Evolutionary conservation across 176 grass and related monocot genomes (phyloP).

Genomic region (Bothriochloa decipiens): DNA sequence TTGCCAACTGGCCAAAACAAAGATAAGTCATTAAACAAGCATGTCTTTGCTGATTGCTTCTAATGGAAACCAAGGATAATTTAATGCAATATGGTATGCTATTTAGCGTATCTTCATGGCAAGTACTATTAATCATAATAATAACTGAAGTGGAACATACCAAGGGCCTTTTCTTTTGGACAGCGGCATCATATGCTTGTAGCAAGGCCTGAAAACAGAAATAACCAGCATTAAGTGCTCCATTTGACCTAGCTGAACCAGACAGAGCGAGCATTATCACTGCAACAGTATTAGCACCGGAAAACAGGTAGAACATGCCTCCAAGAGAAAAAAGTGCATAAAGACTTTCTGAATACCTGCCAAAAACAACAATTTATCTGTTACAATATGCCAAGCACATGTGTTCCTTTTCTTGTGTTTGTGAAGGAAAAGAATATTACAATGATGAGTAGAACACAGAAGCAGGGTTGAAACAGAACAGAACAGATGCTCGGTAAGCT

Average conservation of each 20-base stretch:
- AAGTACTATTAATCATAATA: conserved; percentile 14
- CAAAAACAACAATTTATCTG: conserved; percentile 37
- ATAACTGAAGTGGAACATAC: conserved; percentile 49
- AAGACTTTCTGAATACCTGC: conserved; percentile 87
- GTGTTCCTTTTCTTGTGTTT: conserved; percentile 17
- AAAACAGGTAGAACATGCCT: conserved; percentile 86
- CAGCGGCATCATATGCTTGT: conserved; percentile 66
- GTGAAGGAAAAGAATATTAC: conserved; percentile 52
- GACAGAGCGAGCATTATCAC: conserved; percentile 89
- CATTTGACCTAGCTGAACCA: conserved; percentile 98
- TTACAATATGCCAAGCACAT: conserved; percentile 7
- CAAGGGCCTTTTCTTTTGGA: conserved; percentile 64
- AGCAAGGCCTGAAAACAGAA: conserved; percentile 85
- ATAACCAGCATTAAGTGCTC: conserved; percentile 96
- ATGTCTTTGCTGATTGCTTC: background rate
- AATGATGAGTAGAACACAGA: conserved; percentile 95
- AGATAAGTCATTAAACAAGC: conserved; percentile 37
- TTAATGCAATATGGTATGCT: background rate
- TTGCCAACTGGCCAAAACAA: conserved; percentile 62
- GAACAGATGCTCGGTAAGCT: conserved; percentile 68
- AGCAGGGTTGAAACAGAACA: conserved; percentile 93
- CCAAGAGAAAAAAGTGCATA: conserved; percentile 83
- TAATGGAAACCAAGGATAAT: background rate
- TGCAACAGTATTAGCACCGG: conserved; percentile 69
- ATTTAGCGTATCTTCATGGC: background rate